Percentiles rank a stretch among this genome's conserved stretches.
Evolutionary conservation across 1,139 yeast genomes (phyloP).

Genomic region (Groenewaldozyma sp.): DNA sequence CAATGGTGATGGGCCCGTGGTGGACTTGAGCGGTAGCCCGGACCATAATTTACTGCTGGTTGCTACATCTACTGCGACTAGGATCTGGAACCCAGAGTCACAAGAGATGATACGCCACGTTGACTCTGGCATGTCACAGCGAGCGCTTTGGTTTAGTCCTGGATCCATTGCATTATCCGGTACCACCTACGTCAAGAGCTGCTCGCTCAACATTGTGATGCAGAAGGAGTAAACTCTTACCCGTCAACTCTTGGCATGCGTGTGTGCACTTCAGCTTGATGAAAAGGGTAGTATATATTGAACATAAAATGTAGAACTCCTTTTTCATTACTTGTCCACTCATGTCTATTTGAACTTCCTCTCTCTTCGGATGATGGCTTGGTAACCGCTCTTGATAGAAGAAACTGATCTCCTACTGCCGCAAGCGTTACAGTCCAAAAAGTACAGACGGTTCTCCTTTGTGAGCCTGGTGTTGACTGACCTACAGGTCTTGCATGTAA

Average conservation of each 20-base stretch:
- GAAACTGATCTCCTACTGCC: slow-evolving; percentile 96
- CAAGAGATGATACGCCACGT: background rate
- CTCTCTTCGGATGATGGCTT: slow-evolving; percentile 62
- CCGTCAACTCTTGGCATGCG: too few relatives aligned
- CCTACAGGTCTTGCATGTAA: slow-evolving; percentile 97
- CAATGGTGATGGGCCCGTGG: background rate
- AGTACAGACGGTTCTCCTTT: slow-evolving; percentile 96
- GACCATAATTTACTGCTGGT: background rate
- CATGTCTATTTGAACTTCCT: slow-evolving; percentile 10
- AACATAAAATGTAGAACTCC: too few relatives aligned
- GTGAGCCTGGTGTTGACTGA: slow-evolving; percentile 92
- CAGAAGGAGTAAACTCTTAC: too few relatives aligned
- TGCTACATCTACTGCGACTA: background rate
- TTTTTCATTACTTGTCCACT: too few relatives aligned
- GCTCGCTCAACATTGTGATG: too few relatives aligned
- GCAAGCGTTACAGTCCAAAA: slow-evolving; percentile 96
- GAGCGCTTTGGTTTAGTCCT: slow-evolving; percentile 1
- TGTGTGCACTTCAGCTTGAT: slow-evolving; percentile 4
- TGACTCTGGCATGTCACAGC: background rate
- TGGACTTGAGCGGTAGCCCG: background rate
- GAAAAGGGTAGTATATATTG: slow-evolving; percentile 1
- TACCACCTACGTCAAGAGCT: background rate
- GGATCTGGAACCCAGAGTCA: background rate
- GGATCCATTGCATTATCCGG: background rate
- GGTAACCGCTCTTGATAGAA: slow-evolving; percentile 98